Conservation (phyloP, 176 grass and related monocot genomes). For the Cocos nucifera region DNA sequence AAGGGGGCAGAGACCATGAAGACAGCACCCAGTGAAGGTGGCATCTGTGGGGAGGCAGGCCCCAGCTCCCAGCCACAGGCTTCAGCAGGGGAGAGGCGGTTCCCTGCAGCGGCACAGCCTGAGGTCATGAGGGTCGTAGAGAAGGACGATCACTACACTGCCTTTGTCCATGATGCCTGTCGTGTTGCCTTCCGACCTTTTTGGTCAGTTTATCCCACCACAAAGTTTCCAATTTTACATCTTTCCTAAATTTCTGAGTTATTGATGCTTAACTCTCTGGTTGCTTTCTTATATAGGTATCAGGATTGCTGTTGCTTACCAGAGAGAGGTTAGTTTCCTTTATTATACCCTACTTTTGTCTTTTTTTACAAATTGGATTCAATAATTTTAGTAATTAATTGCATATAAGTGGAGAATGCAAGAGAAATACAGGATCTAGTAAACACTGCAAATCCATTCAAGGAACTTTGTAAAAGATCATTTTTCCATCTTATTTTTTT, state of each 20-base stretch:
- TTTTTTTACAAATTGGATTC: background rate
- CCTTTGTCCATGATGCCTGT: conserved; percentile 85
- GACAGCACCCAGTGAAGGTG: background rate
- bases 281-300: conserved; percentile 56
- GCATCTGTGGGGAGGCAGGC: conserved; percentile 33
- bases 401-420: too few relatives aligned
- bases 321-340: conserved; percentile 62
- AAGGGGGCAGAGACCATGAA: too few relatives aligned
- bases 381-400: too few relatives aligned
- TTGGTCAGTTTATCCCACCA: conserved; percentile 28
- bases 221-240: too few relatives aligned
- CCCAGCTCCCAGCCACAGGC: conserved; percentile 26
- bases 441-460: too few relatives aligned
- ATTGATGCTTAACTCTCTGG: background rate
- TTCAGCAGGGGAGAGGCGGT: conserved; percentile 23
- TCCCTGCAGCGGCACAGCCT: conserved; percentile 70
- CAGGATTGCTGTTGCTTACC: conserved; percentile 71
- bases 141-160: conserved; percentile 89
- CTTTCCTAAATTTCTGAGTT: too few relatives aligned
- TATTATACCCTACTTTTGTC: background rate
- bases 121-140: conserved; percentile 93
- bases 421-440: too few relatives aligned
- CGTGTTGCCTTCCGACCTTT: conserved; percentile 78
- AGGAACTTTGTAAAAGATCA: too few relatives aligned
- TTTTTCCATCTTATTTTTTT: too few relatives aligned